phyloP scores from a whole-genome alignment of 345 rosid genomes.

The Populus euphratica region DNA sequence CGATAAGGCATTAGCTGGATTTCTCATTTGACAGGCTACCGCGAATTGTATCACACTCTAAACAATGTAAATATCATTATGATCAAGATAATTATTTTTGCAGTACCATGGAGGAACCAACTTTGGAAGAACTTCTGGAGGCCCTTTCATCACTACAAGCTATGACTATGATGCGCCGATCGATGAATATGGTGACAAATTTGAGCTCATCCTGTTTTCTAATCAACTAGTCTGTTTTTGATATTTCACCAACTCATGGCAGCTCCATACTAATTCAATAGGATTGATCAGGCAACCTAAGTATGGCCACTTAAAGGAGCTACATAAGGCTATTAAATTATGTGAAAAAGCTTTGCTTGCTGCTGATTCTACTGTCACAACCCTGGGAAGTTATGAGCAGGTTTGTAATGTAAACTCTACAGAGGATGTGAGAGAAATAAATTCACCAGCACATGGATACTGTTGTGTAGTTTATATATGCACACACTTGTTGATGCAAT shows the following conservation, averaged over 20 bases:
- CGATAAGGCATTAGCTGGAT: not conserved
- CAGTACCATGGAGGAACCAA: constrained; percentile 34
- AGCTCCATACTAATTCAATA: not conserved
- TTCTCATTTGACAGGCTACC: not conserved
- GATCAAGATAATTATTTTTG: not conserved
- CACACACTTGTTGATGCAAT: not conserved
- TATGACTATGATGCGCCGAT: constrained; percentile 33
- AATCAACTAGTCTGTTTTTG: not conserved
- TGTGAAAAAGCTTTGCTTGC: constrained; percentile 23
- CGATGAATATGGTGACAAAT: constrained; percentile 25
- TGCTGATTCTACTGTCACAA: constrained; percentile 18
- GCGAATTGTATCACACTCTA: not conserved
- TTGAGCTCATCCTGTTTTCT: not conserved
- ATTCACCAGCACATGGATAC: not conserved
- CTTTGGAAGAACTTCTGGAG: constrained; percentile 30
- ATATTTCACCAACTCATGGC: not conserved
- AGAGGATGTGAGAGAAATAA: not conserved
- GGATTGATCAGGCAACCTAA: constrained; percentile 31
- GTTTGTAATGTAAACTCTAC: constrained; percentile 3
- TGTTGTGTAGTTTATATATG: not conserved
- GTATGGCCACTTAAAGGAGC: constrained; percentile 27
- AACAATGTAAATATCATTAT: not conserved
- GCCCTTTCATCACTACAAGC: constrained; percentile 30
- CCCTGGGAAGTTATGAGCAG: constrained; percentile 17
- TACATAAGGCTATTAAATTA: constrained; percentile 22